Percentiles rank a stretch among this genome's conserved stretches.
These are phyloP conservation scores for Caryocar brasiliense DNA, from an alignment of 441 rosid species.

Conservation along the genomic window DNA sequence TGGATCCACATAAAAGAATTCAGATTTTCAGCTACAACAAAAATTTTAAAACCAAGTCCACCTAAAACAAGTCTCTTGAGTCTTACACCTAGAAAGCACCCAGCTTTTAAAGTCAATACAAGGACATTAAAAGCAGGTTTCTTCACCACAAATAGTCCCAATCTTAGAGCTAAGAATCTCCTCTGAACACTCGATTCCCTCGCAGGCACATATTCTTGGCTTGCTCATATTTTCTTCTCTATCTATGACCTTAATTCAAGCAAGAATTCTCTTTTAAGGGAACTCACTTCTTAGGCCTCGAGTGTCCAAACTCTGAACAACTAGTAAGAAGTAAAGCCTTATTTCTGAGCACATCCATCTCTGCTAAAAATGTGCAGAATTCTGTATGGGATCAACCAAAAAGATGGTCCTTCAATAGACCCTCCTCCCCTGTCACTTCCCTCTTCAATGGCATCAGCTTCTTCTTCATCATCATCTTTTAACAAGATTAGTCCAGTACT, in stretches of 20 bases:
- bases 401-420: constrained; percentile 16
- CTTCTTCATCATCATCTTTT: constrained; percentile 22
- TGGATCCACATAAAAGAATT: too few species aligned
- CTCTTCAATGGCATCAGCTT: constrained; percentile 21
- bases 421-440: constrained; percentile 24
- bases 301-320: neutral
- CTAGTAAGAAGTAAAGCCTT: neutral
- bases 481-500: constrained; percentile 54
- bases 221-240: constrained; percentile 6
- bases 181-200: constrained; percentile 19
- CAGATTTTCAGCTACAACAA: too few species aligned
- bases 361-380: constrained; percentile 26
- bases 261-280: constrained; percentile 13
- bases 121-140: neutral
- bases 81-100: neutral
- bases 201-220: constrained; percentile 19
- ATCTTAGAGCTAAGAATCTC: constrained; percentile 4
- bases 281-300: neutral
- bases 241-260: constrained; percentile 2
- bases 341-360: constrained; percentile 10
- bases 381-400: constrained; percentile 16
- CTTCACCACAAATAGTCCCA: neutral
- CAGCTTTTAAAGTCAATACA: neutral
- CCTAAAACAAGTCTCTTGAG: neutral
- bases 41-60: too few species aligned